Evolutionary conservation across 1,284 basidiomycete genomes (phyloP), one percentile per base, ranked within the genome.

Genomic region (Clitocybe nebularis): DNA sequence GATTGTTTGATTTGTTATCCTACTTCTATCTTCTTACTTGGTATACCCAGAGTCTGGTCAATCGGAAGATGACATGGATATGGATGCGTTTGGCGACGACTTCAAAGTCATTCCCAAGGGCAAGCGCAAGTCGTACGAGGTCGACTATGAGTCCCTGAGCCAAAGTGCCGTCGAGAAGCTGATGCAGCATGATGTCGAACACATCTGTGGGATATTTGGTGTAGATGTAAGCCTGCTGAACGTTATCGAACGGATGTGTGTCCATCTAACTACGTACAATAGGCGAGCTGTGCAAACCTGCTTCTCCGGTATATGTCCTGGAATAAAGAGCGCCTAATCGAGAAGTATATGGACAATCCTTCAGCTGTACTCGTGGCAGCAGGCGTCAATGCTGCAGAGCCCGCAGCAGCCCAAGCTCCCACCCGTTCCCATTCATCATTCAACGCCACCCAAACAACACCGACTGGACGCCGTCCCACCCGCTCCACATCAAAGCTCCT

Each of bases 251-350:
- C 21, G 13, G 5, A 34, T 30, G 29, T 17, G 39, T 43, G 56
- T 39, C 39, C 56, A 6, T n/a, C 24, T 10, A 35, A 17, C 5
- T 30, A 32, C 21, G 5, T 30, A 13, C 14, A 36, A 28, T 46
- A 75, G 72, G 48, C 54, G 5, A 62, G 68, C 50, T 74, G 74
- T 2, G 93, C 94, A 1, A 78, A 84, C 1, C 72, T 94, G 35
- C 74, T 99, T 4, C 72, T 99, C 36, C 82, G 93, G 22, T 74
- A 93, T 67, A 84, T 89, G 71, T 74, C 77, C 36, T 99, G 95
- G 95, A 98, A 99, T 74, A 90, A 91, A 59, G 95, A 99, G 65
- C 84, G 85, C 46, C 77, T 98, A n/a, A 90, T 91, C 50, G 91
- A 96, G 70, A 84, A 87, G 61, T 96, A 91, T 66, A 93, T 94